Evolutionary conservation across 139 green algal species (phyloP).

Genomic region (Picochlorum costavermella): DNA sequence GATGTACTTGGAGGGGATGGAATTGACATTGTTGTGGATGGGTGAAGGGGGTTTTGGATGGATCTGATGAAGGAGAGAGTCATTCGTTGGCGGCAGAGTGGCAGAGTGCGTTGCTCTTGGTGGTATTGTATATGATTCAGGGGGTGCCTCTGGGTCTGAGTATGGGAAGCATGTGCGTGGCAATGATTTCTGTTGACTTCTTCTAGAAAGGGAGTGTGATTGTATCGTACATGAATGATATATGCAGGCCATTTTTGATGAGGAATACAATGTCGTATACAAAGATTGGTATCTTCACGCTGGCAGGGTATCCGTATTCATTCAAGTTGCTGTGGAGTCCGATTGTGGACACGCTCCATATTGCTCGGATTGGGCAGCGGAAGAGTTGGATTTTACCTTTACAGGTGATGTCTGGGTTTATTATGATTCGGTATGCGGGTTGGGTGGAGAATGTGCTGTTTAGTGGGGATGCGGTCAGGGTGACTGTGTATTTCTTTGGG

Average conservation of each 20-base stretch:
- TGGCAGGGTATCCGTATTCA: slow-evolving; percentile 81
- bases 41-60: not conserved
- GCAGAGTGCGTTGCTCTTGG: slow-evolving; percentile 66
- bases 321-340: slow-evolving; percentile 92
- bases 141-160: slow-evolving; percentile 78
- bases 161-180: slow-evolving; percentile 69
- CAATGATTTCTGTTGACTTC: not conserved
- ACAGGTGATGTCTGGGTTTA: slow-evolving; percentile 25
- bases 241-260: slow-evolving; percentile 74
- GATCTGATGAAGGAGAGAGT: not conserved
- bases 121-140: slow-evolving; percentile 82
- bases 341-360: slow-evolving; percentile 78
- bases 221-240: not conserved
- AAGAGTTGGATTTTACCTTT: slow-evolving; percentile 84
- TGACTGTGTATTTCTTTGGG: slow-evolving; percentile 76
- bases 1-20: no score
- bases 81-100: slow-evolving; percentile 17
- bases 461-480: slow-evolving; percentile 43
- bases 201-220: not conserved
- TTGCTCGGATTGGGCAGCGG: slow-evolving; percentile 44
- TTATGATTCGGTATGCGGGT: slow-evolving; percentile 32
- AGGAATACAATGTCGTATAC: slow-evolving; percentile 67
- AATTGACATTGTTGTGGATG: no score
- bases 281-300: slow-evolving; percentile 74
- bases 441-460: slow-evolving; percentile 31